Evolutionary conservation across 2,329 filamentous ascomycete species (phyloP).

Genomic region (Xylaria sp.): DNA sequence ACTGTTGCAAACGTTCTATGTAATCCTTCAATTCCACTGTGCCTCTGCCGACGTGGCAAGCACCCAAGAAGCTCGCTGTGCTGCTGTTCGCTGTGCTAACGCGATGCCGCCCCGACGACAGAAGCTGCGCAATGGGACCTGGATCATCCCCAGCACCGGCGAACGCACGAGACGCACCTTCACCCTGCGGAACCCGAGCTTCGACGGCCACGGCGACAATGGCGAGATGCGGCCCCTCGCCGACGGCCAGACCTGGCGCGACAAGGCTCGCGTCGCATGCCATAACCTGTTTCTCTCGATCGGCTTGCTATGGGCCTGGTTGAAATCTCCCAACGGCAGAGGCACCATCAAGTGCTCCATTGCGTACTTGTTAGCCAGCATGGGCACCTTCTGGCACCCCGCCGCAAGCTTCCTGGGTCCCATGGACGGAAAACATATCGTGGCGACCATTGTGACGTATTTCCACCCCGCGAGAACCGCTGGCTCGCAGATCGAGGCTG

Average conservation of each 20-base stretch:
- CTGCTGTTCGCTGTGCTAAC: slow-evolving; percentile 46
- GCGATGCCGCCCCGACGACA: slow-evolving; percentile 64
- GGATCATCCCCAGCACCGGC: slow-evolving; percentile 86
- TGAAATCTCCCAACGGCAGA: slow-evolving; percentile 77
- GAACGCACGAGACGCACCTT: slow-evolving; percentile 85
- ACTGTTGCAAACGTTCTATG: background rate
- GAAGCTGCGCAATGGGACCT: slow-evolving; percentile 86
- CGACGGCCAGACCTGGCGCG: slow-evolving; percentile 51
- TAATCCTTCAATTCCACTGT: slow-evolving; percentile 18
- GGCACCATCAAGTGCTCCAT: slow-evolving; percentile 91
- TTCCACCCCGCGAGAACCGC: slow-evolving; percentile 89
- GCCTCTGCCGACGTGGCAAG: slow-evolving; percentile 13
- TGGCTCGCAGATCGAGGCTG: slow-evolving; percentile 90
- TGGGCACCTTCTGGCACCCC: slow-evolving; percentile 83
- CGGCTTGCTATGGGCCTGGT: slow-evolving; percentile 65
- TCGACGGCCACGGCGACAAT: slow-evolving; percentile 52
- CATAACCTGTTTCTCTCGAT: slow-evolving; percentile 55
- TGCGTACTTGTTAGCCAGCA: slow-evolving; percentile 86
- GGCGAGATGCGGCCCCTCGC: slow-evolving; percentile 51
- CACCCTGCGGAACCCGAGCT: slow-evolving; percentile 69
- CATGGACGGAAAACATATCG: slow-evolving; percentile 92
- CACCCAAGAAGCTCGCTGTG: slow-evolving; percentile 44
- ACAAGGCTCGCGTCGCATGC: slow-evolving; percentile 50
- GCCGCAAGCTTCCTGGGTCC: slow-evolving; percentile 80
- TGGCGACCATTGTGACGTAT: slow-evolving; percentile 93